These are phyloP conservation scores for Vitis hybrid DNA, from an alignment of 177 flowering plant species.

Conservation along the genomic window DNA sequence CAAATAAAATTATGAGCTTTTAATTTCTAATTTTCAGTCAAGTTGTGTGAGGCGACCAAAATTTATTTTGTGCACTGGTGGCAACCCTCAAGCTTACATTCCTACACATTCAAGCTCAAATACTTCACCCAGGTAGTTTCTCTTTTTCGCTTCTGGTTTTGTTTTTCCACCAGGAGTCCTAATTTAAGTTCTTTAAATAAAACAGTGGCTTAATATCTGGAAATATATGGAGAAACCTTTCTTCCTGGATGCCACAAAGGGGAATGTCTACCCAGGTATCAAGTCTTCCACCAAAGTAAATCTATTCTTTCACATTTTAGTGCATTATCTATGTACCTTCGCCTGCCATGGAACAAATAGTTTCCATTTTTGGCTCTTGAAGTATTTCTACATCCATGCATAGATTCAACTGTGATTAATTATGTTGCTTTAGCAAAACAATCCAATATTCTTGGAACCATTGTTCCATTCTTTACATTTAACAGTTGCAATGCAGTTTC, in stretches of 20 bases:
- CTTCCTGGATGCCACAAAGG: slow-evolving; percentile 91
- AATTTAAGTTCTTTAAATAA: neutral
- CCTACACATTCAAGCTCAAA: slow-evolving; percentile 76
- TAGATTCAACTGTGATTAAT: neutral
- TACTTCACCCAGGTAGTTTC: slow-evolving; percentile 57
- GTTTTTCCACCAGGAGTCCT: neutral
- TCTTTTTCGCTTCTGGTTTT: slow-evolving; percentile 1
- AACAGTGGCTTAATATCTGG: slow-evolving; percentile 64
- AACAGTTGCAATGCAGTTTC: too few relatives aligned
- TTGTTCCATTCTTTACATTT: too few relatives aligned
- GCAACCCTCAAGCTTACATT: slow-evolving; percentile 60
- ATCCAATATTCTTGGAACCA: neutral
- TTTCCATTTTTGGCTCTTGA: neutral
- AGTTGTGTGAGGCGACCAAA: slow-evolving; percentile 84
- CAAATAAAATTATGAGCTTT: neutral
- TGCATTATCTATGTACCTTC: neutral
- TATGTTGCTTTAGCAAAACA: neutral
- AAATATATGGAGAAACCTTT: slow-evolving; percentile 71
- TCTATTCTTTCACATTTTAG: too few relatives aligned
- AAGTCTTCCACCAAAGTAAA: neutral
- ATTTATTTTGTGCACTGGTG: slow-evolving; percentile 88
- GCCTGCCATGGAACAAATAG: neutral
- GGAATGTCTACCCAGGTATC: slow-evolving; percentile 66
- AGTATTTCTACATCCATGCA: neutral
- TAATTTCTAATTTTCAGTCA: slow-evolving; percentile 45